Percentiles rank a stretch among this genome's conserved stretches.
phyloP scores from a whole-genome alignment of 352 stramenopile species.

The Blastocystis sp. region DNA sequence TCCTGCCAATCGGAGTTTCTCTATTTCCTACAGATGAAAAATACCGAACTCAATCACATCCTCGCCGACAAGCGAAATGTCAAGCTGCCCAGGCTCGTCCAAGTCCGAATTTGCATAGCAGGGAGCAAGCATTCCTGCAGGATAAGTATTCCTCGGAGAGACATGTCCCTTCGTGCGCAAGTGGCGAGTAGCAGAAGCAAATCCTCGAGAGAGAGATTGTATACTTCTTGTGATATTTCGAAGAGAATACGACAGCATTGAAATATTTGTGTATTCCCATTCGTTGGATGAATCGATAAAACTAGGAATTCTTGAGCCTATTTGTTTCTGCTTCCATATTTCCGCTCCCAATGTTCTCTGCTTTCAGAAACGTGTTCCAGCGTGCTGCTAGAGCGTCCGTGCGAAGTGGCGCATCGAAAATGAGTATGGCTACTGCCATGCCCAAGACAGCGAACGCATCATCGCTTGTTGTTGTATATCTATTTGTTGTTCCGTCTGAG shows the following conservation, averaged over 20 bases:
- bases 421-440: background rate
- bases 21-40: constrained; percentile 60
- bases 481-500: background rate
- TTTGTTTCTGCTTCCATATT: background rate
- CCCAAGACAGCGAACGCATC: background rate
- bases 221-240: background rate
- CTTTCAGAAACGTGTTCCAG: constrained; percentile 43
- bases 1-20: constrained; percentile 70
- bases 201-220: background rate
- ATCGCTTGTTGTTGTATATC: background rate
- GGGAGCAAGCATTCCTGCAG: constrained; percentile 35
- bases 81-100: constrained; percentile 65
- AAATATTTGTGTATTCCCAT: too few relatives aligned
- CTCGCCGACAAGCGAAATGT: constrained; percentile 69
- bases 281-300: too few relatives aligned
- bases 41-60: constrained; percentile 67
- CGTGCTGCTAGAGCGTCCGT: background rate
- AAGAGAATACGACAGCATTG: background rate
- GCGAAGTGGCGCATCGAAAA: background rate
- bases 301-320: background rate
- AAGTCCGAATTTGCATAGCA: background rate
- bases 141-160: constrained; percentile 63
- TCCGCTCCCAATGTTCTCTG: constrained; percentile 8
- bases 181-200: background rate
- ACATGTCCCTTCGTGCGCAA: constrained; percentile 39